Percentiles rank a stretch among this genome's conserved stretches.
Conservation (phyloP, 306 rosid genomes). For the Crotalaria pallida region DNA sequence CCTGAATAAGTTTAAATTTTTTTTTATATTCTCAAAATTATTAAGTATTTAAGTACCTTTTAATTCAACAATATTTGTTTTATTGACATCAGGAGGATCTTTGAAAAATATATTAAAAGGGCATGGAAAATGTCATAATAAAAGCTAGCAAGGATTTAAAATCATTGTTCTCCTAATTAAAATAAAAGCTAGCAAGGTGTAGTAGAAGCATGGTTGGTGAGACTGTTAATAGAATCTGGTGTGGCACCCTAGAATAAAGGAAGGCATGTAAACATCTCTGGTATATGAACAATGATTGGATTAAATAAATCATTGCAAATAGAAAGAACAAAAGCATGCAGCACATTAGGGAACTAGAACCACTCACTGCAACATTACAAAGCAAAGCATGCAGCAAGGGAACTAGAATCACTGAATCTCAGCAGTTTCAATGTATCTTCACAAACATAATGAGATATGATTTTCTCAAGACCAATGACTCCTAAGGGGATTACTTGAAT, state of each 20-base stretch:
- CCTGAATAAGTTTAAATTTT: too few relatives aligned
- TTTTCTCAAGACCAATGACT: not conserved
- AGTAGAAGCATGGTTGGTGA: too few relatives aligned
- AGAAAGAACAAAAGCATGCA: not conserved
- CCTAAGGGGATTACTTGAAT: conserved; percentile 3
- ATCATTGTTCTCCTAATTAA: too few relatives aligned
- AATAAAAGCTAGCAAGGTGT: too few relatives aligned
- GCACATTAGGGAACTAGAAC: conserved; percentile 7
- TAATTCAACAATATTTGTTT: too few relatives aligned
- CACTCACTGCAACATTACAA: conserved; percentile 7
- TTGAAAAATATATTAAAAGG: too few relatives aligned
- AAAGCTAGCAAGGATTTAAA: too few relatives aligned
- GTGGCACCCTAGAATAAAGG: not conserved
- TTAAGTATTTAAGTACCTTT: too few relatives aligned
- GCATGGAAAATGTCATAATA: too few relatives aligned
- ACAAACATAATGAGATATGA: not conserved
- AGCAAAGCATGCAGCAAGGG: not conserved
- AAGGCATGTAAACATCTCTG: not conserved
- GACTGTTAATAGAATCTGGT: too few relatives aligned
- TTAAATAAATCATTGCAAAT: not conserved
- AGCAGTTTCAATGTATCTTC: not conserved
- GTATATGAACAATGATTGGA: not conserved
- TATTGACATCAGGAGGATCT: too few relatives aligned
- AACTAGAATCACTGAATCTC: not conserved
- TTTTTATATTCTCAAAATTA: too few relatives aligned